phyloP scores from a whole-genome alignment of 2,329 filamentous ascomycete genomes.

The Zasmidium cellare region DNA sequence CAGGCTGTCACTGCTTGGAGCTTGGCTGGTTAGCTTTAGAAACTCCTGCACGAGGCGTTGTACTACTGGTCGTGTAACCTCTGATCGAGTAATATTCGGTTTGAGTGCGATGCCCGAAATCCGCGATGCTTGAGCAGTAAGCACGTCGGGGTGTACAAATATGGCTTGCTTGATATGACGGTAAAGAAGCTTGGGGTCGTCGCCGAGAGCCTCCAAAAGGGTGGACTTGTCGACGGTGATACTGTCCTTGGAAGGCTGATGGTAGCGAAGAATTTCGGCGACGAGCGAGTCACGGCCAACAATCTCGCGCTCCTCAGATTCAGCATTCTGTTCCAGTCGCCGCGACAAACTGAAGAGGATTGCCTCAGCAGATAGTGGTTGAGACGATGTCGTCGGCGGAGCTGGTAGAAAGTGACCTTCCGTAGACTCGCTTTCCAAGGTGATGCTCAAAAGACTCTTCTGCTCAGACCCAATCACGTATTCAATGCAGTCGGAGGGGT shows the following conservation, averaged over 20 bases:
- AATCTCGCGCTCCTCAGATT: neutral
- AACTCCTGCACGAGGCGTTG: neutral
- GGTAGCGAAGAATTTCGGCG: neutral
- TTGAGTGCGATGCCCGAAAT: neutral
- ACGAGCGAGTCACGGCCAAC: neutral
- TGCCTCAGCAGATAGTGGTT: neutral
- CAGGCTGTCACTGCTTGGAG: neutral
- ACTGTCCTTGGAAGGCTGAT: neutral
- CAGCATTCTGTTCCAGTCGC: neutral
- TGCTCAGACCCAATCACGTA: conserved; percentile 54
- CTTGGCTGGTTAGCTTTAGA: neutral
- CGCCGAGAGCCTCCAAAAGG: neutral
- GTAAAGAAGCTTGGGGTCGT: neutral
- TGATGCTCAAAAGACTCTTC: conserved; percentile 21
- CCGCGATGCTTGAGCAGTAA: neutral
- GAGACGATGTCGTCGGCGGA: neutral
- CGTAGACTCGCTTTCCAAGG: conserved; percentile 5
- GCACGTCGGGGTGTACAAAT: neutral
- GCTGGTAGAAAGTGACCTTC: neutral
- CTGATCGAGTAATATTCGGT: neutral
- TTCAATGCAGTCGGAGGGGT: conserved; percentile 59
- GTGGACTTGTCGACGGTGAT: neutral
- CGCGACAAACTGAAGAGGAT: conserved; percentile 1
- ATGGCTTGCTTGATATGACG: neutral
- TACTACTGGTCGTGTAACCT: neutral